Evolutionary conservation across 2,329 filamentous ascomycete genomes (phyloP), one percentile per base, ranked within the genome.

Genomic region (Remersonia thermophila): DNA sequence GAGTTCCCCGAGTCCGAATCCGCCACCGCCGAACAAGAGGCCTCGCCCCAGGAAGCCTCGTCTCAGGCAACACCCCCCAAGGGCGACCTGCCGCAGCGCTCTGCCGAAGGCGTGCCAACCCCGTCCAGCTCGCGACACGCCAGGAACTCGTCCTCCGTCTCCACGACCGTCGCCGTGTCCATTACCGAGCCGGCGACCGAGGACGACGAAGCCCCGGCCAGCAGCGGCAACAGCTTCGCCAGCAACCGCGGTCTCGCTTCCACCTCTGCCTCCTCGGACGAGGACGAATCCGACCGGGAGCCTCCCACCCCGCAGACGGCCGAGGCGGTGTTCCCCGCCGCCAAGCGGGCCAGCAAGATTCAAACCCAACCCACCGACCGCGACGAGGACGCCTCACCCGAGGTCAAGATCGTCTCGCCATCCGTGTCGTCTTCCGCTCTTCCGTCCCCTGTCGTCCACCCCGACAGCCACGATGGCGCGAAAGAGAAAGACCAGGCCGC

Each of bases 281-380:
- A n/a, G n/a, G n/a, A 51, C 9, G 51, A 48, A 6, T 48, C 41
- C 3, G 48, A 49, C 11, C 42, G 39, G 10, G 51, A 53, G 34
- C 51, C 51, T 3, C 49, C 28, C n/a, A 53, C 51, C 11, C 51
- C 51, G 10, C 43, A 43, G 40, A 45, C 44, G 18, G 45, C 46
- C 15, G 41, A 32, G n/a, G 47, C 44, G 11, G 38, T 45, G 30
- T 18, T 23, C 5, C 5, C 20, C 5, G 20, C 20, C 9, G 20
- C 20, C 20, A 23, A 23, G 20, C 20, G 20, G 20, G 20, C 5
- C 20, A 23, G 20, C 20, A 23, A 23, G 20, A 9, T 9, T 5
- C 5, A 5, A 9, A 23, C 20, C 20, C 5, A n/a, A n/a, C n/a
- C 20, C 5, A 23, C 20, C 20, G 29, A 27, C 12, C 25, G 27